Evolutionary conservation across 2,329 filamentous ascomycete genomes (phyloP), one percentile per base, ranked within the genome.

Genomic region (Colletotrichum eleusines): DNA sequence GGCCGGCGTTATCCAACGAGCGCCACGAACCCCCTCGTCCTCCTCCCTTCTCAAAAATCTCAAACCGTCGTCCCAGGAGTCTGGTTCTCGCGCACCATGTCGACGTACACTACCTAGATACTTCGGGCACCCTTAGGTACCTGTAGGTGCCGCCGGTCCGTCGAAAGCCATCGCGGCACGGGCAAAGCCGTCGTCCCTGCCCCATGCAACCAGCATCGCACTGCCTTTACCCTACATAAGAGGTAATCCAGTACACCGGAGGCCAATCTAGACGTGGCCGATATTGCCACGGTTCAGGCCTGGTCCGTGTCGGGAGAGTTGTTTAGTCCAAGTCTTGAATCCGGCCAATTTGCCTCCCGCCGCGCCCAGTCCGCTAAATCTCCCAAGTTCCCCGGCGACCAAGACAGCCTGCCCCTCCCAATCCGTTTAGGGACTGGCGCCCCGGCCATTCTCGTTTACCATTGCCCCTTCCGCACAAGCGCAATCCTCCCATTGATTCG

Each of bases 391-490:
- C 57, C 31, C 63, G 40, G 42, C 63, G 50, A 62, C 63, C 50
- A 50, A 71, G 68, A 67, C 63, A 57, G 51, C 57, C 46, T 23
- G 23, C 5, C 38, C 65, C 44, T 44, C 2, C 8, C 18, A 63
- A 53, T 53, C 69, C 44, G 26, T 53, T 66, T 62, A 38, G 48
- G 62, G 66, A 28, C 48, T 51, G 33, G 48, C 20, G 28, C 42
- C 53, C 28, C 59, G 57, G 51, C 8, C 50, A 42, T 51, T 66
- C 72, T 73, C 72, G 72, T 69, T 73, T 69, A 70, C 66, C 28
- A 66, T 72, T 73, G 46, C 72, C 63, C 40, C 31, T 70, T 73
- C 72, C 35, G 65, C 48, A 26, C 68, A 71, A 71, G 71, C 54
- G 68, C 42, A 18, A 14, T 38, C 31, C n/a, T 38, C 33, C 6